Conservation (phyloP, 306 rosid species). For the Echinosophora koreensis region DNA sequence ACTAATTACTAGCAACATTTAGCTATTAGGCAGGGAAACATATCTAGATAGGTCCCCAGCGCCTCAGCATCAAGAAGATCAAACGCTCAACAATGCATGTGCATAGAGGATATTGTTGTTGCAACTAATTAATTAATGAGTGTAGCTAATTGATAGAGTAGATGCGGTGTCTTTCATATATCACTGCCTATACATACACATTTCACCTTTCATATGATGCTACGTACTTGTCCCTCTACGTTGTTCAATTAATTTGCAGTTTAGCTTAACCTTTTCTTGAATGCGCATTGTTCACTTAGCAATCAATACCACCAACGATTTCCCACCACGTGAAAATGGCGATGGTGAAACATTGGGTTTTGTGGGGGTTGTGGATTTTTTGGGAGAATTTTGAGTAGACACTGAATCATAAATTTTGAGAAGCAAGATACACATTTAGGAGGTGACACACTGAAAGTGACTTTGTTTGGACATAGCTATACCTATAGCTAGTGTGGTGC, state of each 20-base stretch:
- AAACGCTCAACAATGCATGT: constrained; percentile 36
- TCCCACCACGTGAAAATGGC: constrained; percentile 44
- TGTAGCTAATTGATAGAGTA: no score
- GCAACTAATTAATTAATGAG: constrained; percentile 45
- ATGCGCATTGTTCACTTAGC: constrained; percentile 17
- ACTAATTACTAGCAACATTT: constrained; percentile 40
- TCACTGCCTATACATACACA: constrained; percentile 48
- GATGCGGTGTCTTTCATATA: constrained; percentile 50
- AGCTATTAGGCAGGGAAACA: constrained; percentile 28
- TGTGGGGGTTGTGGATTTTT: constrained; percentile 2
- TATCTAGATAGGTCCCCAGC: constrained; percentile 17
- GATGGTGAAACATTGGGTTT: neutral
- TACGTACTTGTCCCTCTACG: constrained; percentile 41
- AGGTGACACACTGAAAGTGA: constrained; percentile 36
- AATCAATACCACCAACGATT: constrained; percentile 40
- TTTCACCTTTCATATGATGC: constrained; percentile 49
- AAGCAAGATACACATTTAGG: constrained; percentile 7
- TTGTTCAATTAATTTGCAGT: constrained; percentile 45
- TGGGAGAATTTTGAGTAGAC: constrained; percentile 8
- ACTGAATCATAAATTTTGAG: constrained; percentile 36
- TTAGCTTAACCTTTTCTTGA: constrained; percentile 41
- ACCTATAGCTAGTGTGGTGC: constrained; percentile 38
- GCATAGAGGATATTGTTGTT: constrained; percentile 43
- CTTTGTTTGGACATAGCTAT: constrained; percentile 31
- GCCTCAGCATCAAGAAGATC: constrained; percentile 14